Evolutionary conservation across 148 eudicot species (phyloP), one percentile per base, ranked within the genome.

Genomic region (Amaranthus cruentus): DNA sequence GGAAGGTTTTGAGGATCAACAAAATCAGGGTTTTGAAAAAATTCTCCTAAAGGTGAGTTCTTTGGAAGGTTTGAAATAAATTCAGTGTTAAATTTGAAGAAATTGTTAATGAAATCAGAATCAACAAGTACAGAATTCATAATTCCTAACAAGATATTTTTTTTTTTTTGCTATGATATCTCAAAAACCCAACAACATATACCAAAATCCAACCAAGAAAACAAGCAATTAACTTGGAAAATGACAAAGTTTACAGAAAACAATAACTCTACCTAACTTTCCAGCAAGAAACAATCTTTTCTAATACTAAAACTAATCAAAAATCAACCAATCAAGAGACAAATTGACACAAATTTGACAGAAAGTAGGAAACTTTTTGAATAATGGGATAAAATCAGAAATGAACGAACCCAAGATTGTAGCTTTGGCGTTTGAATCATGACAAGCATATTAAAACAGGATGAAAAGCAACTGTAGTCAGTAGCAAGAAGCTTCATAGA

Each of bases 121-220:
- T 80, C 83, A 72, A 76, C 67, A 46, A 80, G 76, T 11, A 75
- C 72, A 51, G 78, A 80, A 59, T 80, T 67, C 82, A 80, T 80
- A 7, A 9, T 15, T 4, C 38, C 38, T 6, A 50, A 49, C 2
- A 57, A 28, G 11, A 55, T 9, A 0, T 28, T 28, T 28, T 28
- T 28, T 28, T 14, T 14, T 38, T 62, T 18, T 18, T 18, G 18
- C 11, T 62, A 10, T 62, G 66, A 12, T 44, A 42, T 62, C 48
- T 42, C 66, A 62, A 6, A 48, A 66, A n/a, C 15, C 3, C n/a
- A 64, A 15, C 51, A 49, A 8, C 38, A 28, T 4, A 67, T 49
- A 50, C 44, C 38, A 38, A 66, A 66, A 15, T 47, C 69, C 42
- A 38, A 66, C 55, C 52, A 47, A 18, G 14, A 67, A 50, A 67